Percentiles rank a stretch among this genome's conserved stretches.
phyloP scores from a whole-genome alignment of 257 asterid genomes.

The Craterostigma plantagineum region DNA sequence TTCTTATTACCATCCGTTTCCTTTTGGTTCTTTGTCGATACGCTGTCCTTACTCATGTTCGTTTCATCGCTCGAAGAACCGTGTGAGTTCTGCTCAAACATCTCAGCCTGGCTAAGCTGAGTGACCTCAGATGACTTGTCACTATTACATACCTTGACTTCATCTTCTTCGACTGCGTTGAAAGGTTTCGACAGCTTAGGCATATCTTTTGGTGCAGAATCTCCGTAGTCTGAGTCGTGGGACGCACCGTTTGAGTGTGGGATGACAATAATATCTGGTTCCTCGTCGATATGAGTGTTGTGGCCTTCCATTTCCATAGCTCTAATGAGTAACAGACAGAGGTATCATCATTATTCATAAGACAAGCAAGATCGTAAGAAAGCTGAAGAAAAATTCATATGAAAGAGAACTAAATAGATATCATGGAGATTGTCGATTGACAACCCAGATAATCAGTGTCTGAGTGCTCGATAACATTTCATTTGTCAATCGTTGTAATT shows the following conservation, averaged over 20 bases:
- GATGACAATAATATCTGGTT: slow-evolving; percentile 34
- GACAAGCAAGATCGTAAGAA: slow-evolving; percentile 1
- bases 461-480: too few relatives aligned
- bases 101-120: slow-evolving; percentile 12
- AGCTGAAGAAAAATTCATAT: too few relatives aligned
- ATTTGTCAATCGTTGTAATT: too few relatives aligned
- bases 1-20: slow-evolving; percentile 22
- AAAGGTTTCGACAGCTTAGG: slow-evolving; percentile 15
- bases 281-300: slow-evolving; percentile 52
- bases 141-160: slow-evolving; percentile 45
- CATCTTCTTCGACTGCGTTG: slow-evolving; percentile 34
- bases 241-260: slow-evolving; percentile 22
- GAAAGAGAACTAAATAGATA: too few relatives aligned
- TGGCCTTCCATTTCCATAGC: slow-evolving; percentile 50
- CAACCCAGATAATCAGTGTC: too few relatives aligned
- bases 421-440: too few relatives aligned
- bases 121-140: slow-evolving; percentile 26
- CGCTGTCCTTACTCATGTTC: slow-evolving; percentile 11
- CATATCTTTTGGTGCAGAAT: slow-evolving; percentile 17
- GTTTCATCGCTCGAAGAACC: slow-evolving; percentile 8
- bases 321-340: slow-evolving; percentile 16
- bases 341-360: background rate
- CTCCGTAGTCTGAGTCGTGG: too few relatives aligned
- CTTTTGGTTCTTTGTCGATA: slow-evolving; percentile 18
- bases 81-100: slow-evolving; percentile 13